phyloP scores from a whole-genome alignment of 2,329 filamentous ascomycete genomes.

The Hypoxylon sp. region DNA sequence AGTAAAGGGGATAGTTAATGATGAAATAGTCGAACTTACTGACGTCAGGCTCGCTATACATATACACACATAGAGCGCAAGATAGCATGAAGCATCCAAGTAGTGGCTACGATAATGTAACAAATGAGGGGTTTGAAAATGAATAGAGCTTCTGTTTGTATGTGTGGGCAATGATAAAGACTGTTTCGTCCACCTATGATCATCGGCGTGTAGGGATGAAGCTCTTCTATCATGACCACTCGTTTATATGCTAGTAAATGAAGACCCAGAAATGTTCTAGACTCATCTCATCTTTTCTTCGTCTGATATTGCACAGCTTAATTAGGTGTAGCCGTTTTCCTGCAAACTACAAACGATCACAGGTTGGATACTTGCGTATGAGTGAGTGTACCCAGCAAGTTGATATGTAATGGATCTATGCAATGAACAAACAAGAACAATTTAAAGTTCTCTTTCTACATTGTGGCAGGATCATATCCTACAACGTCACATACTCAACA shows the following conservation, averaged over 20 bases:
- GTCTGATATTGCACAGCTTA: neutral
- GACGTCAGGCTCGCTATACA: neutral
- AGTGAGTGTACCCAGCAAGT: neutral
- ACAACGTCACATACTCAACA: too few relatives aligned
- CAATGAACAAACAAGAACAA: neutral
- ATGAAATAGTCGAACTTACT: neutral
- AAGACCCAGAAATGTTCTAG: too few relatives aligned
- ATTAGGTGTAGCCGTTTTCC: neutral
- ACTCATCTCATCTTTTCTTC: neutral
- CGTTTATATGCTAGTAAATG: neutral
- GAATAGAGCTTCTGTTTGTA: neutral
- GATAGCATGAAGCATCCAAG: neutral
- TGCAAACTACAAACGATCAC: neutral
- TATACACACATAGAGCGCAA: neutral
- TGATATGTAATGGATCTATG: neutral
- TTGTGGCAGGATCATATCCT: too few relatives aligned
- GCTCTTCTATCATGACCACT: neutral
- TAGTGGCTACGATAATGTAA: neutral
- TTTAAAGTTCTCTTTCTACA: neutral
- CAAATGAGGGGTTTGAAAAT: neutral
- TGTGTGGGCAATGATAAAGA: neutral
- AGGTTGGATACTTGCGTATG: neutral
- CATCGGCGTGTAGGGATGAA: slow-evolving; percentile 10
- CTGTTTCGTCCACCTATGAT: slow-evolving; percentile 5
- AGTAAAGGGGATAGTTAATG: neutral